Evolutionary conservation across 139 green algal species (phyloP), one percentile per base, ranked within the genome.

Genomic region (Picochlorum sp.): DNA sequence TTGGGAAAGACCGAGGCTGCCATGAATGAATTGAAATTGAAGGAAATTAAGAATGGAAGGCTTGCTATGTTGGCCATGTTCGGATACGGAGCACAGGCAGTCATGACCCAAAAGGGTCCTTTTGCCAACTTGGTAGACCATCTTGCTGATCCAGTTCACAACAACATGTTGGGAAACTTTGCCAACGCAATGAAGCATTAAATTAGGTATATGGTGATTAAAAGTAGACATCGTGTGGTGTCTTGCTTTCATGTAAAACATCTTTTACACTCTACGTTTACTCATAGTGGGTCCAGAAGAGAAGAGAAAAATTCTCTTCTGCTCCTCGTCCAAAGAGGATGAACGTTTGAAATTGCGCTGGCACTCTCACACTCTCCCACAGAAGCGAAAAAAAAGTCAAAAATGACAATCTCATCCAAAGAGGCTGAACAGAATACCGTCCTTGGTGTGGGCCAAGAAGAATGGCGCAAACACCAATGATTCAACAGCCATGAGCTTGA

Each of bases 401-500:
- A n/a, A 47, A 18, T 13, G n/a, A 41, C 18, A n/a, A 47, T 20
- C 15, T 76, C 62, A 77, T 38, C 73, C 57, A 72, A 80, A 79
- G 54, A 80, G 76, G 57, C 47, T 37, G 70, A 78, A 78, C 32
- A 76, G 20, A 11, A 81, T 61, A 56, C 71, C 79, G 23, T 84
- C 58, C 46, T 65, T 69, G 56, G 76, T 84, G 75, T 81, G 76
- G 4, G 79, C 73, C 63, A 79, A 60, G 80, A 94, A 92, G 75
- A 90, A 90, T 62, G 84, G 82, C 47, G 79, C 80, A 73, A 94
- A 89, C 37, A 97, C 90, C 52, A 96, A 79, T 2, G 80, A 91
- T 81, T 97, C 91, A 2, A 99, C 91, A 0, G 91, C 94, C 92
- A 97, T 97, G 23, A 99, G 89, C 87, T 99, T 99, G 76, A 99